Conservation (phyloP, 129 eudicot genomes). For the Chrysanthemum makinoi region DNA sequence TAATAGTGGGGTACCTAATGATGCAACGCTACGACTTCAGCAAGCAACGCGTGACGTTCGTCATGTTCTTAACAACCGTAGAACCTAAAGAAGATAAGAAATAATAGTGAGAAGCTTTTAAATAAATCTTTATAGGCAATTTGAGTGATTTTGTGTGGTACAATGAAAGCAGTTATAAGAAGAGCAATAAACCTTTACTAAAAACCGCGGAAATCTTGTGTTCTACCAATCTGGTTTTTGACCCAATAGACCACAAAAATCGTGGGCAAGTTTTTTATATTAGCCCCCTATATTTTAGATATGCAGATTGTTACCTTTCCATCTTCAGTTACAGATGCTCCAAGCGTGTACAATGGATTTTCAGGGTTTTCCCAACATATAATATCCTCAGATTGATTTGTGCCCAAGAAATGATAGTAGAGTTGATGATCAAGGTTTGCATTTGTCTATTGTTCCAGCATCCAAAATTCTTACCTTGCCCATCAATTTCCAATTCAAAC, state of each 20-base stretch:
- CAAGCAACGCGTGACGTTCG: conserved; percentile 53
- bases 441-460: conserved; percentile 88
- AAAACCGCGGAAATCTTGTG: too few species aligned
- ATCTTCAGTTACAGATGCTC: conserved; percentile 78
- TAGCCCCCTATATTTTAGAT: neutral
- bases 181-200: too few species aligned
- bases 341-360: conserved; percentile 53
- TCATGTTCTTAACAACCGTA: conserved; percentile 47
- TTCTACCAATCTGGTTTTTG: too few species aligned
- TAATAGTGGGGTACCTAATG: conserved; percentile 43
- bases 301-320: conserved; percentile 56
- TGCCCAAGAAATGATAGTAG: conserved; percentile 86
- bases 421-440: conserved; percentile 67
- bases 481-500: too few species aligned
- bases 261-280: too few species aligned
- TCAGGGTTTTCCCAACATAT: conserved; percentile 83
- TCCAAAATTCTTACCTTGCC: conserved; percentile 78
- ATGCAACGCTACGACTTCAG: conserved; percentile 61
- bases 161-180: too few species aligned
- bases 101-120: neutral
- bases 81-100: conserved; percentile 37
- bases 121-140: too few species aligned
- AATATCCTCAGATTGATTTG: conserved; percentile 86
- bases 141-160: too few species aligned
- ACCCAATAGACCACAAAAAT: too few species aligned